These are phyloP conservation scores for Coemansia sp. DNA, from an alignment of 192 early-diverging fungal genomes.

Conservation along the genomic window DNA sequence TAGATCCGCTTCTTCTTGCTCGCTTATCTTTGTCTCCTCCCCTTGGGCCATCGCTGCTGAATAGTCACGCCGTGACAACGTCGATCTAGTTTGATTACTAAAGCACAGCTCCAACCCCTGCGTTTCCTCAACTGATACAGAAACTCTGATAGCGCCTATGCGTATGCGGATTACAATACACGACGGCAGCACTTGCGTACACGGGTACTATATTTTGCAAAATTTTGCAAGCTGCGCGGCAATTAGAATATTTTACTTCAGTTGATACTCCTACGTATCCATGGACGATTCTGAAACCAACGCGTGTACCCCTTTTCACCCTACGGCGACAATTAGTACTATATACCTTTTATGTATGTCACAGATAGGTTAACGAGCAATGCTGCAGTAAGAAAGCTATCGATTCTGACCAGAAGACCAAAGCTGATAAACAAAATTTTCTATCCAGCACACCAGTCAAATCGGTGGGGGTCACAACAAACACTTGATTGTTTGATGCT, in stretches of 20 bases:
- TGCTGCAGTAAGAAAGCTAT: neutral
- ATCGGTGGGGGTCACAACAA: no score
- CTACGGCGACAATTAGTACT: neutral
- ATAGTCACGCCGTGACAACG: neutral
- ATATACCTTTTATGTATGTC: neutral
- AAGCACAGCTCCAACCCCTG: neutral
- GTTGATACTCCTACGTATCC: neutral
- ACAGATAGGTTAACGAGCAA: neutral
- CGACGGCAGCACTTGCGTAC: neutral
- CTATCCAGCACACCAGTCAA: neutral
- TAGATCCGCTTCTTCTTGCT: conserved; percentile 77
- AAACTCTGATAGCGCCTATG: neutral
- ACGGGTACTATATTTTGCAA: neutral
- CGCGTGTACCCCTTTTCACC: neutral
- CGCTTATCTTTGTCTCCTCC: conserved; percentile 42
- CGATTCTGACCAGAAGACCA: conserved; percentile 14
- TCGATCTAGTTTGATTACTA: neutral
- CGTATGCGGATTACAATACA: neutral
- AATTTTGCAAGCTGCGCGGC: neutral
- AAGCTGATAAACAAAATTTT: conserved; percentile 7
- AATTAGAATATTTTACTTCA: neutral
- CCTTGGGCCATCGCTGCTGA: neutral
- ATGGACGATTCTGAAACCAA: neutral
- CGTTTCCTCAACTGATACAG: neutral
- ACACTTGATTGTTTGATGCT: neutral